A percentile compares a stretch with the other conserved stretches of the same genome.
Conservation (phyloP, 331 rosid species). For the Cydonia oblonga region DNA sequence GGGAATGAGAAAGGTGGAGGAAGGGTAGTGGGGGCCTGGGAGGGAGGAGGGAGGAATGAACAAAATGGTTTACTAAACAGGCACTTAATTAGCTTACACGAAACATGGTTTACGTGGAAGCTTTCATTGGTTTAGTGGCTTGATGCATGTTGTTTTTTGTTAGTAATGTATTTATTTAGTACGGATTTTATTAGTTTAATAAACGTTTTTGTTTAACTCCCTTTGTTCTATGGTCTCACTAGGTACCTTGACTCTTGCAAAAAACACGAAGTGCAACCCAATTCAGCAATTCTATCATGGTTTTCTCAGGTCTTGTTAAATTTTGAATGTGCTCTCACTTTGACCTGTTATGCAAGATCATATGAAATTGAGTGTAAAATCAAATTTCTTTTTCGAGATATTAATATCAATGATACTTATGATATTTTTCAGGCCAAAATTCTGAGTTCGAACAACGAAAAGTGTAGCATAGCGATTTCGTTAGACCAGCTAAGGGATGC, state of each 20-base stretch:
- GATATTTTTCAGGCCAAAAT: constrained; percentile 1
- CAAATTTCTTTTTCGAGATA: neutral
- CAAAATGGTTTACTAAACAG: too few species aligned
- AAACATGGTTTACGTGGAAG: neutral
- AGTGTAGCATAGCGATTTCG: neutral
- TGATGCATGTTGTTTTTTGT: neutral
- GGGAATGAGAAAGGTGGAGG: too few species aligned
- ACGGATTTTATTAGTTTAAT: neutral
- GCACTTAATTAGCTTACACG: too few species aligned
- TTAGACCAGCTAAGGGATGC: constrained; percentile 12
- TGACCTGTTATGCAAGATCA: neutral
- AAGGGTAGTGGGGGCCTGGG: too few species aligned
- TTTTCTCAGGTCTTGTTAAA: constrained; percentile 1
- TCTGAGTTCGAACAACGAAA: neutral
- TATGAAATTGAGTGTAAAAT: neutral
- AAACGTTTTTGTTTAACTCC: neutral
- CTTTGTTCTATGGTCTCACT: neutral
- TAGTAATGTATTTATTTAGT: neutral
- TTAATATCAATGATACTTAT: neutral
- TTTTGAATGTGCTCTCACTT: neutral
- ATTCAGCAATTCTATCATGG: constrained; percentile 8
- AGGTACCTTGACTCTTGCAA: constrained; percentile 3
- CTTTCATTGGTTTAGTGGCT: neutral
- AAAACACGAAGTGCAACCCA: constrained; percentile 6
- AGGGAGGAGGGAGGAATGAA: too few species aligned